Evolutionary conservation across 306 rosid species (phyloP), one percentile per base, ranked within the genome.

Genomic region (Cicer arietinum): DNA sequence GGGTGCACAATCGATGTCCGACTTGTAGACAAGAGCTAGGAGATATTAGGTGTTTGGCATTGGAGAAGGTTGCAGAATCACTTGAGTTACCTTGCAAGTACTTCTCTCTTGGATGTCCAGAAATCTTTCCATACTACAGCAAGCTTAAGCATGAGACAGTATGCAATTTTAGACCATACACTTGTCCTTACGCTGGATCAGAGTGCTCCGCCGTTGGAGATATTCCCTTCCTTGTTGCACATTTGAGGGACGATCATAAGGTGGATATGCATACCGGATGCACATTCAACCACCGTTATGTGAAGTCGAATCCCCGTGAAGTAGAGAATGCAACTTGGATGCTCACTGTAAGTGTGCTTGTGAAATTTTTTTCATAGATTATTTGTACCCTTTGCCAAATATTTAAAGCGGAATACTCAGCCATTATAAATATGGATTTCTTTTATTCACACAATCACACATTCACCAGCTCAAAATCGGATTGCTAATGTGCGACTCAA

Each of bases 241-340:
- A 92, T 86, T 77, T 91, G 73, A 86, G 95, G 81, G 97, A 91
- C 30, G 92, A 91, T 82, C 97, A 91, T 72, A 91, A 91, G 85
- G 97, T 92, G 56, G 96, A 92, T 82, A 92, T 92, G 97, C 97
- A 92, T 80, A 88, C 93, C 0, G 97, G 97, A 67, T 92, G 90
- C 83, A 90, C 97, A 77, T 92, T 92, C 79, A 92, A 92, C 84
- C 97, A 92, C 79, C 97, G 97, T 12, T 92, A 92, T 62, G 97
- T 92, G 25, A 92, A 92, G 84, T 90, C 97, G 40, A 92, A 92
- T 82, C 97, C 97, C 17, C 94, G 96, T 54, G 97, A 92, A 87
- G 97, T 92, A 39, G 96, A 90, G 85, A 92, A 92, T 62, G 97
- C 97, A 69, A 92, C 97, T 65, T 92, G 97, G 97, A 92, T 92